These are phyloP conservation scores for Wickerhamomyces bisporus DNA, from an alignment of 805 yeast genomes.

Conservation along the genomic window DNA sequence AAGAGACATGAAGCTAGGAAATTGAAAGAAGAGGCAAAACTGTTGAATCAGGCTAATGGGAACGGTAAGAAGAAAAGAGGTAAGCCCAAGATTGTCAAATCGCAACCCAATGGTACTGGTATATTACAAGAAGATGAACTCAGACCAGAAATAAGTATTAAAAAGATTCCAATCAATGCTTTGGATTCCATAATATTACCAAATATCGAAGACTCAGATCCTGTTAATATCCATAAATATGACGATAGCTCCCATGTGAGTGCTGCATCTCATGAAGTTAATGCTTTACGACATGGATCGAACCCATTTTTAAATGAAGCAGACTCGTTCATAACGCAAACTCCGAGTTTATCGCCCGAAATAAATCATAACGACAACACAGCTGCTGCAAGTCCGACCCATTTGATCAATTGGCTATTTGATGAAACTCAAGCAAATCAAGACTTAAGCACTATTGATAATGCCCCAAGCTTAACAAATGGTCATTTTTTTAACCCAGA, in stretches of 20 bases:
- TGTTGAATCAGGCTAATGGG: conserved; percentile 9
- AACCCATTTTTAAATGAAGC: neutral
- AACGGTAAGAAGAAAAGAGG: conserved; percentile 12
- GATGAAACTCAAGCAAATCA: conserved; percentile 18
- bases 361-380: neutral
- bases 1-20: conserved; percentile 35
- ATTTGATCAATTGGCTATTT: conserved; percentile 24
- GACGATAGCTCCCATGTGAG: conserved; percentile 18
- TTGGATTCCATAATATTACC: conserved; percentile 25
- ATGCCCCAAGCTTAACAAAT: conserved; percentile 14
- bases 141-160: neutral
- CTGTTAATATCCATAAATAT: conserved; percentile 20
- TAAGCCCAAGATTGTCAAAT: neutral
- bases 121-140: neutral
- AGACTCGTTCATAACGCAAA: conserved; percentile 6
- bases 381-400: conserved; percentile 15
- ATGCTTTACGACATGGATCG: conserved; percentile 14
- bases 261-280: conserved; percentile 26
- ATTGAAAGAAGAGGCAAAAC: conserved; percentile 24
- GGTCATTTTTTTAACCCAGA: conserved; percentile 25
- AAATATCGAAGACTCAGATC: conserved; percentile 17
- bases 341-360: neutral
- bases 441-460: conserved; percentile 8
- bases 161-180: conserved; percentile 20
- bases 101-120: neutral